These are phyloP conservation scores for Yamadazyma trypodendri DNA, from an alignment of 1,139 yeast genomes.

Conservation along the genomic window DNA sequence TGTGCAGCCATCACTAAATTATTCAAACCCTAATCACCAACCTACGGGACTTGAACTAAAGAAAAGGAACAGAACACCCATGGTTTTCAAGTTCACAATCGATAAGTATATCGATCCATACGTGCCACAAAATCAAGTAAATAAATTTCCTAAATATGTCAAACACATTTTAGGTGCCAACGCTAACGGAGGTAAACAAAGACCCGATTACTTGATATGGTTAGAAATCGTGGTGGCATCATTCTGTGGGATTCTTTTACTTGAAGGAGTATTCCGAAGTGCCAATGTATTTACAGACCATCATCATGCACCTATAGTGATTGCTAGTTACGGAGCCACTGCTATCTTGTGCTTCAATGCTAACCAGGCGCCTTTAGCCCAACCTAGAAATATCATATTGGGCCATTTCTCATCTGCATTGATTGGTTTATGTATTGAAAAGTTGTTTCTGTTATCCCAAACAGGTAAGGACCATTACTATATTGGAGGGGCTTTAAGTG, in stretches of 20 bases:
- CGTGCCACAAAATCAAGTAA: slow-evolving; percentile 30
- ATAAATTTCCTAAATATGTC: slow-evolving; percentile 27
- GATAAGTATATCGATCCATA: slow-evolving; percentile 30
- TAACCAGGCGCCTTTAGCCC: slow-evolving; percentile 58
- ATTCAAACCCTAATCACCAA: no score
- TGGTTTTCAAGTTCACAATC: slow-evolving; percentile 45
- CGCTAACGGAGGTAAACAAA: slow-evolving; percentile 26
- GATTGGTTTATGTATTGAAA: slow-evolving; percentile 55
- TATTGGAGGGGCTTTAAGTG: slow-evolving; percentile 62
- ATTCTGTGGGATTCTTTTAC: slow-evolving; percentile 51
- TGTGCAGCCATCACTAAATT: no score
- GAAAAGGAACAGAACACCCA: slow-evolving; percentile 10
- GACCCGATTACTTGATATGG: slow-evolving; percentile 46
- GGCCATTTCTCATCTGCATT: slow-evolving; percentile 59
- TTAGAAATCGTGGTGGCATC: slow-evolving; percentile 46
- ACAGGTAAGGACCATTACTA: slow-evolving; percentile 49
- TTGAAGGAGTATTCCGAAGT: slow-evolving; percentile 51
- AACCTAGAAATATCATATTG: slow-evolving; percentile 58
- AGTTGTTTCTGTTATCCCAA: slow-evolving; percentile 47
- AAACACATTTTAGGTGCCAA: slow-evolving; percentile 33
- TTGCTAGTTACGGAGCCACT: slow-evolving; percentile 67
- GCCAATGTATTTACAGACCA: slow-evolving; percentile 44
- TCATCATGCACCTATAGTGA: slow-evolving; percentile 50
- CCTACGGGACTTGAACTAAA: no score
- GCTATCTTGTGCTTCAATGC: slow-evolving; percentile 64